Percentiles rank a stretch among this genome's conserved stretches.
phyloP scores from a whole-genome alignment of 1,284 basidiomycete genomes.

The Cryptococcus sp. region DNA sequence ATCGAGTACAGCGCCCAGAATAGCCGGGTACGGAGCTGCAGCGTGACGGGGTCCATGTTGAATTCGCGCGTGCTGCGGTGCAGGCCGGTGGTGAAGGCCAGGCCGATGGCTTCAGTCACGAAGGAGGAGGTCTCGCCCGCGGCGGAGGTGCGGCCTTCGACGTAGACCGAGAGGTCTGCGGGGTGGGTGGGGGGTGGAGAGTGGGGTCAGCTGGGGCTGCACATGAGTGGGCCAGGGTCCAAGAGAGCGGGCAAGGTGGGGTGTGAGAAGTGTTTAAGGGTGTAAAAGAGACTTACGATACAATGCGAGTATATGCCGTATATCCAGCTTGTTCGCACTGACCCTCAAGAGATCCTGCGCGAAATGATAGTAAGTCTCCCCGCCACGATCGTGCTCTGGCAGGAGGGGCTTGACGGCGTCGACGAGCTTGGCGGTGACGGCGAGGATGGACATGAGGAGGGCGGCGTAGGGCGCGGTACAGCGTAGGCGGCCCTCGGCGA shows the following conservation, averaged over 20 bases:
- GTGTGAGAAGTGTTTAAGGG: too few relatives aligned
- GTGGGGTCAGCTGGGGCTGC: too few relatives aligned
- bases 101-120: constrained; percentile 13
- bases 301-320: constrained; percentile 14
- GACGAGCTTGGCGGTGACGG: constrained; percentile 12
- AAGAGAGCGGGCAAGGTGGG: too few relatives aligned
- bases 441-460: constrained; percentile 15
- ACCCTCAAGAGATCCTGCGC: constrained; percentile 13
- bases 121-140: constrained; percentile 12
- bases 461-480: constrained; percentile 17
- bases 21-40: constrained; percentile 12
- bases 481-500: constrained; percentile 11
- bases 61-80: constrained; percentile 12
- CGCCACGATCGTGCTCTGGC: constrained; percentile 3
- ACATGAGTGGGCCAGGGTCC: too few relatives aligned
- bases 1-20: constrained; percentile 16
- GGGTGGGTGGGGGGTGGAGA: too few relatives aligned
- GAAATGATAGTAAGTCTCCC: constrained; percentile 14
- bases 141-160: constrained; percentile 6
- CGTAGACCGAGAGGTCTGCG: constrained; percentile 11
- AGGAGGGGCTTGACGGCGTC: constrained; percentile 4
- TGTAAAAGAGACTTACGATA: constrained; percentile 9
- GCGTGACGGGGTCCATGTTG: constrained; percentile 14
- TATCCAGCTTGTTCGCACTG: constrained; percentile 15
- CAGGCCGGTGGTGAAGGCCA: constrained; percentile 13